Base-by-base conservation (phyloP, 441 rosid species). In the Mallotus japonicus region DNA sequence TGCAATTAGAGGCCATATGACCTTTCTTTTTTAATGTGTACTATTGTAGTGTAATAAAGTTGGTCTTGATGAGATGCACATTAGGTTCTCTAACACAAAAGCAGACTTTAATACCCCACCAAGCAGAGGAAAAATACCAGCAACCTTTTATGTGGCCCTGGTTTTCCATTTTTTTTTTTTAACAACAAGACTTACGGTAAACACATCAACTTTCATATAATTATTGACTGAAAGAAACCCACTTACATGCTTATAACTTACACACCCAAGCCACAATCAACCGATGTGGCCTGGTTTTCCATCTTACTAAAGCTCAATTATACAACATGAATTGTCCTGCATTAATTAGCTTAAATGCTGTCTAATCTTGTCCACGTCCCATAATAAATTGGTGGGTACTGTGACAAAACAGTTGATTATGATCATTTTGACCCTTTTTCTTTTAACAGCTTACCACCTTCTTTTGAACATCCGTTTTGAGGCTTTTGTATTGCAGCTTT, bases 251-350 rank as follows among this genome's bases (percentile, higher is more conserved):
- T n/a, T n/a, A n/a, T n/a, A n/a, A n/a, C n/a, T n/a, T n/a, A n/a
- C n/a, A n/a, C n/a, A n/a, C n/a, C n/a, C n/a, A n/a, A n/a, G n/a
- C n/a, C n/a, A n/a, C n/a, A n/a, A n/a, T n/a, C n/a, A n/a, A n/a
- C n/a, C n/a, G n/a, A n/a, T n/a, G n/a, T n/a, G n/a, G n/a, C n/a
- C n/a, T n/a, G n/a, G n/a, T n/a, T 8, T 59, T 12, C 13, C 1
- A n/a, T 56, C 10, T 19, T 64, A 11, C 7, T 19, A 64, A 42
- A 42, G 67, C 53, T 44, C 67, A 64, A 64, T 64, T 62, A 37
- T 42, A n/a, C 50, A 40, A 19, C 15, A 62, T 42, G 47, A 13
- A 62, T 42, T n/a, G 17, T 19, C 47, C 67, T 64, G 0, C 8
- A 17, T 46, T 19, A 6, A 34, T 44, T 42, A 64, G 54, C 53